Base-by-base conservation (phyloP, 441 rosid species). In the Syzygium syzygioides region DNA sequence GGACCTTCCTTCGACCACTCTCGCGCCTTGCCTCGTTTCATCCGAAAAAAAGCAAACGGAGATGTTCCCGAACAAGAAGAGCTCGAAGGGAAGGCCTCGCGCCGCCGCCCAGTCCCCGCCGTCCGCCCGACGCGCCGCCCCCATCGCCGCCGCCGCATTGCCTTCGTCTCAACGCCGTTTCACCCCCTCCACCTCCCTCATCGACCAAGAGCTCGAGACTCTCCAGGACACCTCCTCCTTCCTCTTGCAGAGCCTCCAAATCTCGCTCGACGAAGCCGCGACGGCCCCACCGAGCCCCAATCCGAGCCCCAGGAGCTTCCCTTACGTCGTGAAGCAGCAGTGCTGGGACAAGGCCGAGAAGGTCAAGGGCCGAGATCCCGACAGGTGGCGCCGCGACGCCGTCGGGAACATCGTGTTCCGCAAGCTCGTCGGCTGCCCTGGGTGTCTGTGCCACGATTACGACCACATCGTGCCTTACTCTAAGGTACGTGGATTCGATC, bases 281-380 rank as follows among this genome's bases (percentile, higher is more conserved):
- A 32, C 50, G 28, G 20, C 91, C 34, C 80, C 90, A 91, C 80
- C 92, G 30, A 86, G 87, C 89, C 88, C 94, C 12, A 87, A 30
- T 71, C 23, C 92, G 25, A 95, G 95, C 66, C 98, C 97, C 18
- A 93, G 98, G 90, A 95, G 96, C 88, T 97, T 96, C 85, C 97
- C 98, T 62, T 92, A 94, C 93, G 93, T 91, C 79, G 98, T 96
- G 92, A 96, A 95, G 93, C 98, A 95, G 90, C 97, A 95, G 91
- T 97, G 99, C 92, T 97, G 99, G 99, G 97, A 95, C 28, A 96
- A 97, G 90, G 98, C 99, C 2, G 99, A 97, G 93, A 96, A 92
- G 94, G 92, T 97, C 54, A 95, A 92, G 88, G 98, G 98, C 13
- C 93, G 99, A 23, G 95, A 96, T 94, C 95, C 99, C 10, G 95